Evolutionary conservation across 192 early-diverging fungal species (phyloP), one percentile per base, ranked within the genome.

Genomic region (Allomyces macrogynus): DNA sequence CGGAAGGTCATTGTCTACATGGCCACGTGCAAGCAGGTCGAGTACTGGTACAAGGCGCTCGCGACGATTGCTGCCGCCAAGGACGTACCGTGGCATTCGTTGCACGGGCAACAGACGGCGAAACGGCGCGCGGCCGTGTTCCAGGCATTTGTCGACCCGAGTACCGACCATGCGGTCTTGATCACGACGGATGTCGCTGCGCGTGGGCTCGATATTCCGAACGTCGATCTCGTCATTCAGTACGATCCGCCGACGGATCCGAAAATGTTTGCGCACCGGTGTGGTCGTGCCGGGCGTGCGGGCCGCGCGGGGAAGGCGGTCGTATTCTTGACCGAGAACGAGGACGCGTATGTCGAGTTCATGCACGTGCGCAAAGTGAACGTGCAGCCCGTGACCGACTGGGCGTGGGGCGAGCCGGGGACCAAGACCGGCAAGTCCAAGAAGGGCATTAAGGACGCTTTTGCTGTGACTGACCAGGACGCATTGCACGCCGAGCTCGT

Each of bases 111-210:
- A 69, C 91, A 93, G 92, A 83, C 86, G 62, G 87, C 86, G 62
- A 95, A 90, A 68, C 82, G 86, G 62, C 85, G 95, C 9, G 84
- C 86, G 61, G 77, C 84, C 1, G 87, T 88, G 0, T 97, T 87
- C 71, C 78, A 84, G 26, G 76, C 82, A 23, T 97, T 91, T 64
- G 77, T 83, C 0, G 64, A 73, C 22, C 71, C 87, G 14, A 80
- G 80, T 14, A 80, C 81, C 40, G 79, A 81, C 23, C 74, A 82
- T 5, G 86, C 85, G n/a, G 67, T 96, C 20, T 72, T 99, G 65
- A 68, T 99, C 11, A 93, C 90, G 71, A 99, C 93, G 8, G 95
- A 99, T 77, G 87, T 99, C 42, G 92, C 95, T 4, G 88, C 92
- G 4, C 83, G 95, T 24, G 95, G 95, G 14, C 69, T 99, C 60